Evolutionary conservation across 371 early-diverging fungal species (phyloP).

Genomic region (Apophysomyces variabilis): DNA sequence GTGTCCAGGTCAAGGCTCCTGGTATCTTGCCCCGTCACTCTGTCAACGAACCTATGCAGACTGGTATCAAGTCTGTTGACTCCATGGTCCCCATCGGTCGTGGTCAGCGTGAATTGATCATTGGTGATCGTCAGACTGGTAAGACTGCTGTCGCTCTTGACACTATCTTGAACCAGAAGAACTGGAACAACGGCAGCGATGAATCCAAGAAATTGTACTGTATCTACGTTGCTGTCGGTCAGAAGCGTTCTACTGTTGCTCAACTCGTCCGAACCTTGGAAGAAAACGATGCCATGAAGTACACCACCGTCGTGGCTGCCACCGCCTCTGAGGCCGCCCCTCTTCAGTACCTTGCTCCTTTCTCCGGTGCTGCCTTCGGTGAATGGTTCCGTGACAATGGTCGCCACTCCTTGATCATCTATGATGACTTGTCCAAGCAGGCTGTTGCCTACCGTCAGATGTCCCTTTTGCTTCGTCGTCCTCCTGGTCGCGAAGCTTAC

Average conservation of each 20-base stretch:
- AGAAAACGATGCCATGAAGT: constrained; percentile 58
- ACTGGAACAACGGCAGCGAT: constrained; percentile 70
- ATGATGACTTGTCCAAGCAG: too few species aligned
- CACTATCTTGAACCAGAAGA: constrained; percentile 95
- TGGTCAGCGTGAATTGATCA: constrained; percentile 55
- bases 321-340: too few species aligned
- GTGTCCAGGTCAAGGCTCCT: constrained; percentile 95
- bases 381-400: too few species aligned
- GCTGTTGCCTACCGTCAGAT: too few species aligned
- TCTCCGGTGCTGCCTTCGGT: too few species aligned
- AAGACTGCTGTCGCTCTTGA: constrained; percentile 95
- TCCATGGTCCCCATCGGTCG: constrained; percentile 96
- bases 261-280: constrained; percentile 95
- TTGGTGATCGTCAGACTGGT: constrained; percentile 97
- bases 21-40: constrained; percentile 96
- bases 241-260: constrained; percentile 95
- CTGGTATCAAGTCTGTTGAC: constrained; percentile 96
- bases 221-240: constrained; percentile 75
- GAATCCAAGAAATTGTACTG: constrained; percentile 21
- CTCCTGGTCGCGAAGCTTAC: too few species aligned
- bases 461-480: too few species aligned
- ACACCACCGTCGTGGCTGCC: too few species aligned
- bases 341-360: too few species aligned
- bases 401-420: too few species aligned
- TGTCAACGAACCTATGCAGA: constrained; percentile 96